Conservation (phyloP, 1,284 basidiomycete species). For the Cryptococcus sp. region DNA sequence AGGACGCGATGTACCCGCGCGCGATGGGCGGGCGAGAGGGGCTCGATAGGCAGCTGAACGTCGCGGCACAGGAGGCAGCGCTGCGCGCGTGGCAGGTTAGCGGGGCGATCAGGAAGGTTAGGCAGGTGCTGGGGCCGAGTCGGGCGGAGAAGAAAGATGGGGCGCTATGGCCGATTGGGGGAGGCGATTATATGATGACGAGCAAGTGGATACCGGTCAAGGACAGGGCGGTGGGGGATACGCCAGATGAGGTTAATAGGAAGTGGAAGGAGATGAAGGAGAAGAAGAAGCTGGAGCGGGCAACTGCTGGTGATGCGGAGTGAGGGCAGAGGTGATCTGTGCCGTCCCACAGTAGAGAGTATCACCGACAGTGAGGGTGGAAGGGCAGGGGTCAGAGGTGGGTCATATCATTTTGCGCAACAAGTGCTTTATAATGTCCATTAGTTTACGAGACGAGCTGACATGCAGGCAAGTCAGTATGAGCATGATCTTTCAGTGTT, state of each 20-base stretch:
- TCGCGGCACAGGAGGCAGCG: constrained; percentile 40
- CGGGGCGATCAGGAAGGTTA: constrained; percentile 20
- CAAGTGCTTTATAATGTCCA: too few species aligned
- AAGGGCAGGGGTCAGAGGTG: too few species aligned
- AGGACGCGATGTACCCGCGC: constrained; percentile 9
- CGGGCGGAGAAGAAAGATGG: constrained; percentile 7
- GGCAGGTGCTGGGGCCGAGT: constrained; percentile 36
- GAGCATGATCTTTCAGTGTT: too few species aligned
- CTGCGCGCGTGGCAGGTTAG: constrained; percentile 60
- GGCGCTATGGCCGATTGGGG: constrained; percentile 63
- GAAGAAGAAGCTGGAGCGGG: not conserved
- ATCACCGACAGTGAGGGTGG: not conserved
- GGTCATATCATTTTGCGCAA: too few species aligned
- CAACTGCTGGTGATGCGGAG: not conserved
- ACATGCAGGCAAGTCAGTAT: too few species aligned
- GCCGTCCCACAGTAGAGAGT: not conserved
- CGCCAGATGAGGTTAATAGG: constrained; percentile 69
- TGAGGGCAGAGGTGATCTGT: not conserved
- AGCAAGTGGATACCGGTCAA: constrained; percentile 66
- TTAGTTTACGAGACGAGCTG: too few species aligned
- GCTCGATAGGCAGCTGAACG: constrained; percentile 38
- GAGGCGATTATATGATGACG: constrained; percentile 61
- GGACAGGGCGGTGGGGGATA: constrained; percentile 63
- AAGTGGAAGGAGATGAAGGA: constrained; percentile 60
- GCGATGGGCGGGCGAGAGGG: constrained; percentile 32